Base-by-base conservation (phyloP, 805 yeast genomes). In the Pichia cephalocereana region DNA sequence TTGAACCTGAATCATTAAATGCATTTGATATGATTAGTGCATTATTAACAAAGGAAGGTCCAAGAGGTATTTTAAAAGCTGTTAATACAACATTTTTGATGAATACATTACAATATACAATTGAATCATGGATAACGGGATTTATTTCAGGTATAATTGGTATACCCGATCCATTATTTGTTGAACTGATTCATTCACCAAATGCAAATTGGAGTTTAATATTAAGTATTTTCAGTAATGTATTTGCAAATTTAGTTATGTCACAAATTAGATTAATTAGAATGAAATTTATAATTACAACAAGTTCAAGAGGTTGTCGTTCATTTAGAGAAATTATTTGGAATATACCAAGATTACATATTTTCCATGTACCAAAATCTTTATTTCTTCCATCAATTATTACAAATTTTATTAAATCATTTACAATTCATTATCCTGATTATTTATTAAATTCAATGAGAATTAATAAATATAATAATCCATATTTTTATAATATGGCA, bases 41-140 rank as follows among this genome's bases (percentile, higher is more conserved):
- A 51, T 76, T 76, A 47, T 74, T 76, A 57, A 75, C 88, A 26
- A 80, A 73, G 66, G 96, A 74, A 59, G 96, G 84, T 27, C 82
- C 80, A 18, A 70, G 78, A 56, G 88, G 89, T 4, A 64, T 83
- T 10, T 80, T 86, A 71, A 74, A 86, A 58, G 87, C 89, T 11
- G 75, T 81, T 39, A 83, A 86, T 60, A 83, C 96, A 3, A 75
- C 95, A 0, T 91, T 89, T 58, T 71, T 93, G 18, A 75, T 84
- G 60, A 83, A 77, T 46, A 84, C 95, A 0, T 69, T 88, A 18
- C 77, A 83, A 2, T 78, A 80, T 44, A 84, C 96, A 0, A 68
- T 89, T 42, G 91, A 86, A 59, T 87, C 96, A 1, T 90, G 98
- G 97, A 72, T 89, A 43, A 84, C 95, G 0, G 96, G 96, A 4